A percentile compares a stretch with the other conserved stretches of the same genome.
These are phyloP conservation scores for Termitomyces titanicus DNA, from an alignment of 768 basidiomycete species.

Conservation along the genomic window DNA sequence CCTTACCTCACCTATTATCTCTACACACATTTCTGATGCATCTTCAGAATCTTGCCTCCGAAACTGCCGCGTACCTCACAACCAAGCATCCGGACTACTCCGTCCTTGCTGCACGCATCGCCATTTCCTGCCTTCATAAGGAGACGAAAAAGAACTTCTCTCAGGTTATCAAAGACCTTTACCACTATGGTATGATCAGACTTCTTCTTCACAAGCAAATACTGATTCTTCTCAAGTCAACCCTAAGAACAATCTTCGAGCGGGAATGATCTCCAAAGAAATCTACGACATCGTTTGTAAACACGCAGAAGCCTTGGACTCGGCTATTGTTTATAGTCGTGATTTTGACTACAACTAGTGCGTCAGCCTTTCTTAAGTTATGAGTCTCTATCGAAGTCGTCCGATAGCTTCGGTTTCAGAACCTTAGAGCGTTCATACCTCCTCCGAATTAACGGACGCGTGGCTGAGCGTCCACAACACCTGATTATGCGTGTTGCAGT, in stretches of 20 bases:
- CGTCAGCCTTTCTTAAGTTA: no score
- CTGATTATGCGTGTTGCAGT: constrained; percentile 99
- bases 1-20: background rate
- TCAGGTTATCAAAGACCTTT: no score
- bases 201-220: no score
- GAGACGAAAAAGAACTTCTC: constrained; percentile 21
- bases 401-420: constrained; percentile 90
- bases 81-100: constrained; percentile 98
- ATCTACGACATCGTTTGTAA: no score
- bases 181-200: no score
- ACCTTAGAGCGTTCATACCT: constrained; percentile 98
- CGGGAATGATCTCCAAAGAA: no score
- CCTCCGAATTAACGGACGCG: constrained; percentile 87
- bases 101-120: constrained; percentile 95
- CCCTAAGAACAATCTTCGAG: no score
- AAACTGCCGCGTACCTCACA: constrained; percentile 95
- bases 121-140: constrained; percentile 97
- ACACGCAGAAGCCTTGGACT: no score
- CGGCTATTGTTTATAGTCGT: no score
- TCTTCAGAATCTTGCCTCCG: constrained; percentile 84
- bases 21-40: background rate
- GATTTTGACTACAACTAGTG: no score
- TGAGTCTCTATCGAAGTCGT: constrained; percentile 29
- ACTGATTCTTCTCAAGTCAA: no score
- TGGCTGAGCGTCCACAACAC: constrained; percentile 96